Conservation (phyloP, 768 basidiomycete genomes). For the Coprinellus micaceus region DNA sequence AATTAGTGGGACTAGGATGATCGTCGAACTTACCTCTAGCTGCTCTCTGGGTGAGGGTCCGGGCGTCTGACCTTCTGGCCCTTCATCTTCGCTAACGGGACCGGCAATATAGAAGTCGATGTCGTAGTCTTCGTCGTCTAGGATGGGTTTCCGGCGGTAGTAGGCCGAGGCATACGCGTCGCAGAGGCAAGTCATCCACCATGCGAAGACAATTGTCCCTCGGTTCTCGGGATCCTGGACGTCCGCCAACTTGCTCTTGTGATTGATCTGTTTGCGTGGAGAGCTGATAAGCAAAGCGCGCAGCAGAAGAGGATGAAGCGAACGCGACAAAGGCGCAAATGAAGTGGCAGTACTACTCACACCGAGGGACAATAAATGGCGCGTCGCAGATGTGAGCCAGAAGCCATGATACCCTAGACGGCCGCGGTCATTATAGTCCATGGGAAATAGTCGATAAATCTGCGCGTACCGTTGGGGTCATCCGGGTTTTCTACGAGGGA, state of each 20-base stretch:
- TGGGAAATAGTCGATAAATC: constrained; percentile 7
- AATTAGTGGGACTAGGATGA: neutral
- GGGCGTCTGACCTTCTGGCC: constrained; percentile 39
- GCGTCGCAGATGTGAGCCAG: constrained; percentile 76
- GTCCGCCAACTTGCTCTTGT: constrained; percentile 71
- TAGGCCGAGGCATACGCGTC: constrained; percentile 84
- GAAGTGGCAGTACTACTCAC: constrained; percentile 34
- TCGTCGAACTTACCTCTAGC: constrained; percentile 54
- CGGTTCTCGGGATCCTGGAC: constrained; percentile 73
- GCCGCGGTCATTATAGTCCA: constrained; percentile 4
- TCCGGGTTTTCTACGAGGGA: constrained; percentile 60
- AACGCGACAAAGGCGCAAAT: constrained; percentile 1
- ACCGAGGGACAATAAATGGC: constrained; percentile 74
- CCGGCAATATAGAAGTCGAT: constrained; percentile 84
- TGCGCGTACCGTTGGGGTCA: constrained; percentile 58
- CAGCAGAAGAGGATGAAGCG: constrained; percentile 1
- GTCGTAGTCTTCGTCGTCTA: constrained; percentile 88
- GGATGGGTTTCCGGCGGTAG: constrained; percentile 78
- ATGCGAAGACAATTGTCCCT: constrained; percentile 85
- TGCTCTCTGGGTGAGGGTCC: constrained; percentile 73
- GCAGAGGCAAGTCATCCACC: constrained; percentile 88
- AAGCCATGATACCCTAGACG: constrained; percentile 75
- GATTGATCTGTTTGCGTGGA: constrained; percentile 60
- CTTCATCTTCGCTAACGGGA: constrained; percentile 48
- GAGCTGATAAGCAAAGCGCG: constrained; percentile 10